Conservation (phyloP, 208 protist species). For the Trypanosoma brucei region DNA sequence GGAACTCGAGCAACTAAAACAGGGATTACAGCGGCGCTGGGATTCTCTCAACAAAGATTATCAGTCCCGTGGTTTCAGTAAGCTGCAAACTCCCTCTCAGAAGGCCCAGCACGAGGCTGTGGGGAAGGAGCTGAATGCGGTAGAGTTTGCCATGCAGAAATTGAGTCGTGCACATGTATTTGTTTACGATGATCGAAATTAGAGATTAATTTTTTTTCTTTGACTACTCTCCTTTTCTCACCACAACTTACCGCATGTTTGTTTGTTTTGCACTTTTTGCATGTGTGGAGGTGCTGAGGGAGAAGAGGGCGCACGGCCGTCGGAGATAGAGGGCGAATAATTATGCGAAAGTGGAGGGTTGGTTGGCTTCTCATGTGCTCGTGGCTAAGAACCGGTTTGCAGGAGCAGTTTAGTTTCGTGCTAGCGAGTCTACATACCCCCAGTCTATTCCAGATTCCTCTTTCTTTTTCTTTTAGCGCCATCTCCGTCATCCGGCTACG, state of each 20-base stretch:
- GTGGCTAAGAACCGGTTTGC: too few relatives aligned
- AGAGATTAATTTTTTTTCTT: slow-evolving; percentile 8
- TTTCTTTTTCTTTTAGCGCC: too few relatives aligned
- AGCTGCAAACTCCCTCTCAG: slow-evolving; percentile 86
- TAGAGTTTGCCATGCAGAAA: slow-evolving; percentile 89
- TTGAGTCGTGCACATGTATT: slow-evolving; percentile 78
- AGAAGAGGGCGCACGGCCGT: too few relatives aligned
- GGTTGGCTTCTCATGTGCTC: too few relatives aligned
- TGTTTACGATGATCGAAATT: slow-evolving; percentile 82
- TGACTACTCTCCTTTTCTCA: slow-evolving; percentile 4
- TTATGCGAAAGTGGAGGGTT: too few relatives aligned
- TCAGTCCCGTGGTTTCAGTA: slow-evolving; percentile 90
- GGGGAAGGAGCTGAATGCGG: slow-evolving; percentile 73
- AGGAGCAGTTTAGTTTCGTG: too few relatives aligned
- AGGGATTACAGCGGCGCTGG: slow-evolving; percentile 88
- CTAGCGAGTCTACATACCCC: too few relatives aligned
- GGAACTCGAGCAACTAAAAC: slow-evolving; percentile 76
- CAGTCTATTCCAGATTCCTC: too few relatives aligned
- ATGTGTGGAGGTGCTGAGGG: too few relatives aligned
- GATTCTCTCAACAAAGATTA: slow-evolving; percentile 89
- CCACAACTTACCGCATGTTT: background rate
- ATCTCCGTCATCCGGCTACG: too few relatives aligned
- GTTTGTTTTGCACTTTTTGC: background rate
- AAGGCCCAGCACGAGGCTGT: slow-evolving; percentile 71
- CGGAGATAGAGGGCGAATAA: too few relatives aligned